These are phyloP conservation scores for Agaricus subrufescens DNA, from an alignment of 768 basidiomycete genomes.

Conservation along the genomic window DNA sequence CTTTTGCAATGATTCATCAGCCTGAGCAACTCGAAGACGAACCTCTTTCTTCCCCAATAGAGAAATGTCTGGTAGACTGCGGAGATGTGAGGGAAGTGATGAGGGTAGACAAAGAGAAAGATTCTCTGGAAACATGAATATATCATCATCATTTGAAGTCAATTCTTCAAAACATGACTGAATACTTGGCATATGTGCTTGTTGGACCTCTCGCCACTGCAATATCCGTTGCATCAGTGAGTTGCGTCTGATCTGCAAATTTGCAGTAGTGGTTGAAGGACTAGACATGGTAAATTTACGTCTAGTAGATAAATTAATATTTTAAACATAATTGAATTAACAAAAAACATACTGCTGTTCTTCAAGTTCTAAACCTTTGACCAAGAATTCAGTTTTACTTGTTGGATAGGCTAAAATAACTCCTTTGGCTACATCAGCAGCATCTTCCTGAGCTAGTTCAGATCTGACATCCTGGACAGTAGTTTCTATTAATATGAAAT, in stretches of 20 bases:
- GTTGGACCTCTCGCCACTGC: conserved; percentile 1
- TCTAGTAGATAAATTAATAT: no score
- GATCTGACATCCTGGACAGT: conserved; percentile 12
- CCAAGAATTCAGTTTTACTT: background rate
- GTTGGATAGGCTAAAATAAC: conserved; percentile 3
- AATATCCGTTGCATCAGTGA: background rate
- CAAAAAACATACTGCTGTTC: conserved; percentile 15
- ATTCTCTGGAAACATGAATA: no score
- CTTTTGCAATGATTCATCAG: conserved; percentile 13
- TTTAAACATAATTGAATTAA: background rate
- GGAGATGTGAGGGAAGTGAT: no score
- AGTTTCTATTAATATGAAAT: background rate
- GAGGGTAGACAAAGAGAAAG: no score
- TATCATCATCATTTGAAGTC: no score
- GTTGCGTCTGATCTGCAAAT: background rate
- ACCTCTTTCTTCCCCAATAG: no score
- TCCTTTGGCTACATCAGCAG: conserved; percentile 5
- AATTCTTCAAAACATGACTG: background rate
- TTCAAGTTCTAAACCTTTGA: conserved; percentile 15
- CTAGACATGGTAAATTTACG: no score
- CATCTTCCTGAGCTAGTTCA: conserved; percentile 10
- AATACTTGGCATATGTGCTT: background rate
- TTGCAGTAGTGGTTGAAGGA: no score
- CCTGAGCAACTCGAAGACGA: conserved; percentile 11
- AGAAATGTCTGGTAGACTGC: no score